Evolutionary conservation across 768 basidiomycete species (phyloP).

Genomic region (Amanita rubescens): DNA sequence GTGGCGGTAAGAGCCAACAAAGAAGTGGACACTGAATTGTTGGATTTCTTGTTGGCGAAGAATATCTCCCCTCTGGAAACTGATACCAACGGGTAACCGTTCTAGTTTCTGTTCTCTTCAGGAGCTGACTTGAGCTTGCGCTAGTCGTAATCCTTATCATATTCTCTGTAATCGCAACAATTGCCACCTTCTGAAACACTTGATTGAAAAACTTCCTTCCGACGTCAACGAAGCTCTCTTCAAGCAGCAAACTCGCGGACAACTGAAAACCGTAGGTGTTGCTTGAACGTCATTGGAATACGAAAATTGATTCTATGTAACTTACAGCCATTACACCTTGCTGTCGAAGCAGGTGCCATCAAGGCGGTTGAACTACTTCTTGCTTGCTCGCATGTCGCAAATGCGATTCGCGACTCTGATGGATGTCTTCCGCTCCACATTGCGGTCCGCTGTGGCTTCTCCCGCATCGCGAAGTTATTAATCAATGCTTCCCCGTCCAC

Average conservation of each 20-base stretch:
- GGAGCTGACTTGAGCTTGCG: not conserved
- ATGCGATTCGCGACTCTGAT: too few species aligned
- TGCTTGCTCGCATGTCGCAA: too few species aligned
- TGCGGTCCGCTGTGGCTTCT: conserved; percentile 20
- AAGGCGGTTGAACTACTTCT: too few species aligned
- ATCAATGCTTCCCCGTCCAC: conserved; percentile 28
- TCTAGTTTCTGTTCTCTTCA: not conserved
- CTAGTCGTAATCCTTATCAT: conserved; percentile 55
- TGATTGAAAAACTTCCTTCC: conserved; percentile 43
- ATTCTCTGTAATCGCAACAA: conserved; percentile 26
- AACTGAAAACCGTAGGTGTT: conserved; percentile 7
- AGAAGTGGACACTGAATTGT: conserved; percentile 17
- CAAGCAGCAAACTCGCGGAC: too few species aligned
- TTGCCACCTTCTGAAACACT: conserved; percentile 29
- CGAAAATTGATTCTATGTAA: not conserved
- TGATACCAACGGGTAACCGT: conserved; percentile 41
- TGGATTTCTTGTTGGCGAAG: too few species aligned
- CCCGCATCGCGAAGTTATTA: conserved; percentile 31
- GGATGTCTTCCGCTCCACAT: too few species aligned
- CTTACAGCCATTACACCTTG: conserved; percentile 46
- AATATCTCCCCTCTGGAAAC: too few species aligned
- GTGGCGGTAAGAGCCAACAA: conserved; percentile 27
- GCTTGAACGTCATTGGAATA: too few species aligned
- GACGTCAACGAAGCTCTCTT: too few species aligned
- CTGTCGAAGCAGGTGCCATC: conserved; percentile 36